Percentiles rank a stretch among this genome's conserved stretches.
Evolutionary conservation across 2,329 filamentous ascomycete genomes (phyloP).

Genomic region (Trichoderma asperellum): DNA sequence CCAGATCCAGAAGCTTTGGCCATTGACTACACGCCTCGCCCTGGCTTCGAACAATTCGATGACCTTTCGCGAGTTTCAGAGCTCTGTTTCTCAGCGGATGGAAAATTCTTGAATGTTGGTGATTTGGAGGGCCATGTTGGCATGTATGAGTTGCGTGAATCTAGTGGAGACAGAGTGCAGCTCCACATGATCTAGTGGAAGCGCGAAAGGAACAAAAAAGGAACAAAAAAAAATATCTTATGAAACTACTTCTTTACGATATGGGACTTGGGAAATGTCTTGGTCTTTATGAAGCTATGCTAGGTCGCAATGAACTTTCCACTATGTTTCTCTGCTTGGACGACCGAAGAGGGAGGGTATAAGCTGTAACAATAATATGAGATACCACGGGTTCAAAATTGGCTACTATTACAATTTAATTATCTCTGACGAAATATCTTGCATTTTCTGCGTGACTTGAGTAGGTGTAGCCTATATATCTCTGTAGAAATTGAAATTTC

Average conservation of each 20-base stretch:
- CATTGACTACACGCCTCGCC: constrained; percentile 33
- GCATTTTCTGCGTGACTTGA: not conserved
- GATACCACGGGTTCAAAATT: constrained; percentile 22
- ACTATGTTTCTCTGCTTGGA: constrained; percentile 3
- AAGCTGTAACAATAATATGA: constrained; percentile 12
- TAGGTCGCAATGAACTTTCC: constrained; percentile 5
- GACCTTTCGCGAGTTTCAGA: constrained; percentile 44
- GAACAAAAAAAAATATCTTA: not conserved
- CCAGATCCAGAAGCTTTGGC: constrained; percentile 40
- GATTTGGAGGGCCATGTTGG: constrained; percentile 42
- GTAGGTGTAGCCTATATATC: not conserved
- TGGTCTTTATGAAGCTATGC: constrained; percentile 17
- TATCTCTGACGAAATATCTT: not conserved
- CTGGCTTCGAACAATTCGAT: constrained; percentile 40
- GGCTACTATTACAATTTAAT: constrained; percentile 5
- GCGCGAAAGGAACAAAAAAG: not conserved
- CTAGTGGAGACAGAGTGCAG: constrained; percentile 28
- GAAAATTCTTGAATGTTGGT: constrained; percentile 43
- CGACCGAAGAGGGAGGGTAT: not conserved
- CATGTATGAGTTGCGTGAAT: constrained; percentile 44
- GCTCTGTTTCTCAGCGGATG: constrained; percentile 46
- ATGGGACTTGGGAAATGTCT: not conserved
- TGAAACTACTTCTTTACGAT: not conserved
- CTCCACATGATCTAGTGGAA: constrained; percentile 25
- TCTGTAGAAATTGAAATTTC: not conserved